Conservation (phyloP, 768 basidiomycete species). For the Symmetrospora coprosmae region DNA sequence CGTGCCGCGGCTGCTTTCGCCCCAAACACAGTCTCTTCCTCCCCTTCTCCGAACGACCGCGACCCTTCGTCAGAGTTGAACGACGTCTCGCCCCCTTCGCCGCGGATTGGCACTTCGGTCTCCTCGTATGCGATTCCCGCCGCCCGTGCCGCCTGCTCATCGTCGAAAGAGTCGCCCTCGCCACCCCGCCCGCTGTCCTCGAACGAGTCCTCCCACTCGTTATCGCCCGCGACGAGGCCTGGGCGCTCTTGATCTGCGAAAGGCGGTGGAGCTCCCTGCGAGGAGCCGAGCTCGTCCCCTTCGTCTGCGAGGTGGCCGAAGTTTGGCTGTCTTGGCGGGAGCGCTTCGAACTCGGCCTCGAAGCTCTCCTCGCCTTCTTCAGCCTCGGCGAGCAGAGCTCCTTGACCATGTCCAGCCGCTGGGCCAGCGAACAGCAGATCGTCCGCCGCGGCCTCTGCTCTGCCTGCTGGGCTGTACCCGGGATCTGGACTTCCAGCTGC, state of each 20-base stretch:
- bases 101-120: not conserved
- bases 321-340: constrained; percentile 42
- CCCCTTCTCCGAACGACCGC: constrained; percentile 23
- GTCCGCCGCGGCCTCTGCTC: constrained; percentile 33
- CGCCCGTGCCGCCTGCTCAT: not conserved
- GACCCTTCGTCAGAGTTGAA: constrained; percentile 12
- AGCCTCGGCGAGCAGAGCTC: constrained; percentile 33
- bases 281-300: constrained; percentile 34
- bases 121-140: not conserved
- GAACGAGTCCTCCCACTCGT: constrained; percentile 46
- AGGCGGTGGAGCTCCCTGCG: no score
- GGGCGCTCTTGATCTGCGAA: not conserved
- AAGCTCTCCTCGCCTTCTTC: constrained; percentile 46
- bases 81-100: not conserved
- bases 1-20: constrained; percentile 11
- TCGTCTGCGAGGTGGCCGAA: constrained; percentile 36
- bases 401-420: constrained; percentile 20
- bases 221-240: constrained; percentile 34
- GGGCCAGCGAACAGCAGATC: constrained; percentile 32
- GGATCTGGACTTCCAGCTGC: not conserved
- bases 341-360: constrained; percentile 43
- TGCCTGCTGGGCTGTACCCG: constrained; percentile 17
- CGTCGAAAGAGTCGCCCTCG: not conserved
- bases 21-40: constrained; percentile 33
- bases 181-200: constrained; percentile 17